A percentile compares a stretch with the other conserved stretches of the same genome.
Evolutionary conservation across 148 eudicot genomes (phyloP).

Genomic region (Drosera capensis): DNA sequence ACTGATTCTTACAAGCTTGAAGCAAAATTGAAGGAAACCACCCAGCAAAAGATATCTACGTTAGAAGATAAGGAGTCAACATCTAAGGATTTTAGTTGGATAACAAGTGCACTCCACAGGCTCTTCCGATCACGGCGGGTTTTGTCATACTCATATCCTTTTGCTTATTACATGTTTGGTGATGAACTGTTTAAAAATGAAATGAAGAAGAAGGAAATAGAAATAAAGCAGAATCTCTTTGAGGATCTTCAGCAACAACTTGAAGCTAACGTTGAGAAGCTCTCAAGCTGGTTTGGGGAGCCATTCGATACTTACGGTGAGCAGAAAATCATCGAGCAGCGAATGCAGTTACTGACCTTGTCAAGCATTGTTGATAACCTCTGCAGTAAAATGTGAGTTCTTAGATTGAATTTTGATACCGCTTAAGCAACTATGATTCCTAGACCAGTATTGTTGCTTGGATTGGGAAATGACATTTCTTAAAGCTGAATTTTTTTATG

Average conservation of each 20-base stretch:
- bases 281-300: constrained; percentile 45
- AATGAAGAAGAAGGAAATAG: constrained; percentile 26
- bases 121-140: constrained; percentile 47
- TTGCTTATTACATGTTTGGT: constrained; percentile 75
- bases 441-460: too few species aligned
- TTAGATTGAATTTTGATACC: neutral
- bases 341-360: constrained; percentile 33
- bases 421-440: neutral
- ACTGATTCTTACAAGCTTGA: constrained; percentile 44
- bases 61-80: constrained; percentile 29
- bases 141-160: constrained; percentile 51
- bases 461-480: too few species aligned
- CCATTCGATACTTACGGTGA: constrained; percentile 32
- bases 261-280: constrained; percentile 47
- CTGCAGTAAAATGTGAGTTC: constrained; percentile 45
- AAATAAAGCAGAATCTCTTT: constrained; percentile 43
- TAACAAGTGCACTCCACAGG: constrained; percentile 30
- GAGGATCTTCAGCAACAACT: constrained; percentile 73
- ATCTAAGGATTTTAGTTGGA: constrained; percentile 39
- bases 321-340: constrained; percentile 22
- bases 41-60: constrained; percentile 17
- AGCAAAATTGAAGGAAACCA: constrained; percentile 23
- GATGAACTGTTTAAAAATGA: constrained; percentile 39
- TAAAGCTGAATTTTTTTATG: too few species aligned
- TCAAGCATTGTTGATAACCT: constrained; percentile 34